Evolutionary conservation across 2,329 filamentous ascomycete genomes (phyloP).

Genomic region (Helotiales sp.): DNA sequence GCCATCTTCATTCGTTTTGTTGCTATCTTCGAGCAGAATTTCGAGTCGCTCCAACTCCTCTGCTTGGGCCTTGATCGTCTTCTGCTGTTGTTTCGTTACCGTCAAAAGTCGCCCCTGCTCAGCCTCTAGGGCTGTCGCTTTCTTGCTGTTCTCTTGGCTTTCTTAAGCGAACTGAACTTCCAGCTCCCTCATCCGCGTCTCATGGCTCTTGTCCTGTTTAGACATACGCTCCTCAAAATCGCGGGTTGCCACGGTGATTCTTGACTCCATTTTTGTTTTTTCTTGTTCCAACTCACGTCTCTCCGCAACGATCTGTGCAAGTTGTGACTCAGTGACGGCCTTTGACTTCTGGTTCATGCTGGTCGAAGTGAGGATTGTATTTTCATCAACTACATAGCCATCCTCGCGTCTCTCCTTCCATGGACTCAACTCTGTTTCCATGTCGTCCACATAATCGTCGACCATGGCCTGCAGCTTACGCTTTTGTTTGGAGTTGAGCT

Average conservation of each 20-base stretch:
- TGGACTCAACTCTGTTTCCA: too few species aligned
- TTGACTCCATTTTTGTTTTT: slow-evolving; percentile 20
- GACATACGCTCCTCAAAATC: slow-evolving; percentile 7
- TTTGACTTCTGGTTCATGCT: slow-evolving; percentile 13
- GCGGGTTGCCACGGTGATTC: slow-evolving; percentile 14
- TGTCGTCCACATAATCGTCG: too few species aligned
- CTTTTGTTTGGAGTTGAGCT: too few species aligned
- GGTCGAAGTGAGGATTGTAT: slow-evolving; percentile 20
- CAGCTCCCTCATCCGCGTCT: slow-evolving; percentile 8
- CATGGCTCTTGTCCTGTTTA: slow-evolving; percentile 2
- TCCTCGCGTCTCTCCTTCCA: too few species aligned
- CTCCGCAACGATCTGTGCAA: slow-evolving; percentile 15
- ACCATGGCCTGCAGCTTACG: too few species aligned
- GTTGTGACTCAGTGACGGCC: slow-evolving; percentile 8
- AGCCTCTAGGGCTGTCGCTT: slow-evolving; percentile 12
- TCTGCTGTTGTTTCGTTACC: slow-evolving; percentile 12
- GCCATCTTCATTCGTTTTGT: too few species aligned
- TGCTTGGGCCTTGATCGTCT: slow-evolving; percentile 6
- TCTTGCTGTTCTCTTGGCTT: slow-evolving; percentile 11
- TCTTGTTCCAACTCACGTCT: slow-evolving; percentile 23
- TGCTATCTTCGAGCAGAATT: too few species aligned
- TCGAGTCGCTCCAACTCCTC: slow-evolving; percentile 12
- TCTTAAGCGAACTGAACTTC: slow-evolving; percentile 18
- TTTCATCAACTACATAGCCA: too few species aligned
- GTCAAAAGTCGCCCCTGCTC: slow-evolving; percentile 13